These are phyloP conservation scores for Candida loeiensis DNA, from an alignment of 805 yeast species.

Conservation along the genomic window DNA sequence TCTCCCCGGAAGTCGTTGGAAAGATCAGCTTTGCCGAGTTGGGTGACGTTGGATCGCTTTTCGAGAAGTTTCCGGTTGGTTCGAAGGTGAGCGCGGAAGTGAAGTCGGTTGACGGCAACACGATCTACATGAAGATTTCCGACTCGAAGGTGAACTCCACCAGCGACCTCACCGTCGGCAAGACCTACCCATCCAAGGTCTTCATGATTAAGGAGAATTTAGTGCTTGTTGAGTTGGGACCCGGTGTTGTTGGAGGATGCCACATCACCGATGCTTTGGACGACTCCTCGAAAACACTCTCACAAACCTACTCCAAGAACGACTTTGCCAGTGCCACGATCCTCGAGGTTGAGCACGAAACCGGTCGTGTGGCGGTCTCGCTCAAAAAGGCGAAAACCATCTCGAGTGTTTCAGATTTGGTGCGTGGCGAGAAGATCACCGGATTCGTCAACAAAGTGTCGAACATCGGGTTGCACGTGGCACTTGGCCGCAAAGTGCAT, in stretches of 20 bases:
- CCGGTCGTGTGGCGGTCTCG: conserved; percentile 58
- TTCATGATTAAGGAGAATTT: conserved; percentile 54
- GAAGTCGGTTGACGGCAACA: conserved; percentile 44
- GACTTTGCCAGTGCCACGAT: conserved; percentile 59
- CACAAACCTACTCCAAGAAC: conserved; percentile 46
- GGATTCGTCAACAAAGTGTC: conserved; percentile 79
- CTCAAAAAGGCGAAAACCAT: conserved; percentile 46
- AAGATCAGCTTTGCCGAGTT: conserved; percentile 63
- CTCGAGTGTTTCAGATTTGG: conserved; percentile 42
- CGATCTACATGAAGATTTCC: too few relatives aligned
- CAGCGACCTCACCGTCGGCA: conserved; percentile 52
- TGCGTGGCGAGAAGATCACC: conserved; percentile 67
- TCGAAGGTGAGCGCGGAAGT: conserved; percentile 61
- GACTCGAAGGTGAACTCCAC: conserved; percentile 28
- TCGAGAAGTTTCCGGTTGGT: conserved; percentile 66
- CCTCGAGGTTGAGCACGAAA: conserved; percentile 42
- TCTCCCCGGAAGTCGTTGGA: conserved; percentile 68
- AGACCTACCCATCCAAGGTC: conserved; percentile 58
- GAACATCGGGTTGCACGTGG: conserved; percentile 73
- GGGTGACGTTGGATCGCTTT: conserved; percentile 38
- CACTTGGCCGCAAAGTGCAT: conserved; percentile 63
- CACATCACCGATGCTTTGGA: conserved; percentile 75
- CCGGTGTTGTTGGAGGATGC: conserved; percentile 57
- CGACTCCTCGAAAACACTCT: conserved; percentile 55
- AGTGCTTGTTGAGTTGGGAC: conserved; percentile 69